phyloP scores from a whole-genome alignment of 2,329 filamentous ascomycete genomes.

The Lanzia echinophila region DNA sequence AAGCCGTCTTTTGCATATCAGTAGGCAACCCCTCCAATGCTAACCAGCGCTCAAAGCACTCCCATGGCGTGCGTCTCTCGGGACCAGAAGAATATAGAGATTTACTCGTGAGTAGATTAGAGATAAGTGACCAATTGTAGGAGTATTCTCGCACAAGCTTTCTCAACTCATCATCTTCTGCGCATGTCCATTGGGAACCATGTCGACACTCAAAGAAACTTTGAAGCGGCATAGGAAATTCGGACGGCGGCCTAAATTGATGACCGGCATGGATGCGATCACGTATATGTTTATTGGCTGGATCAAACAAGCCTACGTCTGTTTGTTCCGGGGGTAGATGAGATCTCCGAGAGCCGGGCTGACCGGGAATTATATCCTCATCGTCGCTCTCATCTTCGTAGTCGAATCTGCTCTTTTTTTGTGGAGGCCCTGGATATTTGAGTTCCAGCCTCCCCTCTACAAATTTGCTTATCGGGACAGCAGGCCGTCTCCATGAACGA shows the following conservation, averaged over 20 bases:
- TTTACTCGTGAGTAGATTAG: slow-evolving; percentile 66
- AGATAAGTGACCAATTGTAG: slow-evolving; percentile 96
- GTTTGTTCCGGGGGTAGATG: slow-evolving; percentile 61
- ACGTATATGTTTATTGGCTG: slow-evolving; percentile 81
- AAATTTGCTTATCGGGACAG: slow-evolving; percentile 80
- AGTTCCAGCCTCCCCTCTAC: slow-evolving; percentile 75
- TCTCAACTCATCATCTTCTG: slow-evolving; percentile 86
- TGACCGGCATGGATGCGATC: slow-evolving; percentile 87
- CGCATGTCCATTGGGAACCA: slow-evolving; percentile 84
- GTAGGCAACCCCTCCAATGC: slow-evolving; percentile 81
- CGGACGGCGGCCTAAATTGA: slow-evolving; percentile 86
- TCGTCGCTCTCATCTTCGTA: slow-evolving; percentile 69
- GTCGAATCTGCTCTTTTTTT: slow-evolving; percentile 75
- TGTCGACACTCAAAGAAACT: slow-evolving; percentile 83
- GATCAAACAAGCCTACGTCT: slow-evolving; percentile 80
- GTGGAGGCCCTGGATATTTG: slow-evolving; percentile 55
- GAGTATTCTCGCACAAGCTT: slow-evolving; percentile 83
- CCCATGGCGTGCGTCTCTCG: slow-evolving; percentile 91
- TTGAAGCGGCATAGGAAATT: slow-evolving; percentile 83
- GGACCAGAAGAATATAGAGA: slow-evolving; percentile 78
- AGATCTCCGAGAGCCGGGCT: slow-evolving; percentile 23
- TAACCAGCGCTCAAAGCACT: slow-evolving; percentile 97
- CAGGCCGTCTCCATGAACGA: slow-evolving; percentile 66
- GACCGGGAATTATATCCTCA: slow-evolving; percentile 39
- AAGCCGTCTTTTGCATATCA: slow-evolving; percentile 92